Base-by-base conservation (phyloP, 2,329 filamentous ascomycete species). In the Zymoseptoria tritici region DNA sequence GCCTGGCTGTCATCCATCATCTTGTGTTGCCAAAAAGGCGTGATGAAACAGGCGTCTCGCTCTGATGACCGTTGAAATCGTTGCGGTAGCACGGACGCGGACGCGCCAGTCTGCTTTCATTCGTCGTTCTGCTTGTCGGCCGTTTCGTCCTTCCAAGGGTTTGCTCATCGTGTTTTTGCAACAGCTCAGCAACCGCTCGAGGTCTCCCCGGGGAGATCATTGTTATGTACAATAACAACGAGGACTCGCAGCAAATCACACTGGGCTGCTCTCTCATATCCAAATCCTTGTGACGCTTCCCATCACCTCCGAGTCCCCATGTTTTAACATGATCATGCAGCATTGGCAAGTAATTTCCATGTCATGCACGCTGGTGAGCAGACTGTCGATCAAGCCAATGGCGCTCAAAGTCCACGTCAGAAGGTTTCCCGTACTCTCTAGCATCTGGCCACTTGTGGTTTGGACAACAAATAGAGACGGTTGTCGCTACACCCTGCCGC, bases 401-500 rank as follows among this genome's bases (percentile, higher is more conserved):
- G 36, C 13, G 36, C 36, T 16, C 36, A 42, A 29, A 5, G 36
- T 42, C 9, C 36, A 42, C 36, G 36, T 16, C 13, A 3, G 36
- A n/a, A 46, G 36, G 36, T 46, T 16, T n/a, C 36, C 13, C 36
- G 13, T 46, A 46, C 36, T 46, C 11, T 46, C 26, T 2, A 29
- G 26, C 26, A 29, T 29, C 26, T 29, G 26, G 16, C 36, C 13
- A 13, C 36, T 46, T 13, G 36, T 46, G 13, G 2, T 13, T 26
- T 29, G 52, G 29, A 24, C 52, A 53, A 53, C 22, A 53, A 53
- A 53, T 53, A 53, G 52, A 53, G 11, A n/a, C 52, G 52, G 52
- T 19, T 19, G 52, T 53, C 31, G 52, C 52, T 53, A 53, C 52
- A 53, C 52, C 8, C 52, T 16, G 11, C 29, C 29, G 3, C 22